Evolutionary conservation across 2,329 filamentous ascomycete genomes (phyloP).

Genomic region (Fusarium paranaense): DNA sequence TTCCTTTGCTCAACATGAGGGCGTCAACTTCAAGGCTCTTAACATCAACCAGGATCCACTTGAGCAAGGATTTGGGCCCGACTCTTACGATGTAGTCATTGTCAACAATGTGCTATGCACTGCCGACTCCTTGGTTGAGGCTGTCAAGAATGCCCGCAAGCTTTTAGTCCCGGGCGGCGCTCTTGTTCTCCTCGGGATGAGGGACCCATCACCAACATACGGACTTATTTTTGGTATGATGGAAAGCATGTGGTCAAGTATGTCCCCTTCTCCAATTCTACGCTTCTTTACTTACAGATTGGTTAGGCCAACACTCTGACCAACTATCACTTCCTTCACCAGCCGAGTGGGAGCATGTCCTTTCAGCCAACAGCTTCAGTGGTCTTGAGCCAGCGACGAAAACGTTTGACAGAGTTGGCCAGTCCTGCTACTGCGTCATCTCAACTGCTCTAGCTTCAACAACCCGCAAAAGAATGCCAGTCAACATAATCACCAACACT

Average conservation of each 20-base stretch:
- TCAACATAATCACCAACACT: neutral
- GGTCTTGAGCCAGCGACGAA: slow-evolving; percentile 23
- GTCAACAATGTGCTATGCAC: slow-evolving; percentile 17
- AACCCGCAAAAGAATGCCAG: neutral
- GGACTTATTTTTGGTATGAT: slow-evolving; percentile 19
- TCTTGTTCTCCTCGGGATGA: slow-evolving; percentile 2
- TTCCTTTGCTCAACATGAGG: fast-evolving
- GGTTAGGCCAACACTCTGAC: neutral
- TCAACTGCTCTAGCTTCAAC: neutral
- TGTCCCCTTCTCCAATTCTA: neutral
- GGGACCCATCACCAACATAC: slow-evolving; percentile 23
- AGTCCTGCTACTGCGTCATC: slow-evolving; percentile 11
- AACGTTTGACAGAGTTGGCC: slow-evolving; percentile 19
- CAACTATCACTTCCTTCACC: slow-evolving; percentile 6
- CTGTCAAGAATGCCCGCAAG: neutral
- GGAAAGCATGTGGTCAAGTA: slow-evolving; percentile 26
- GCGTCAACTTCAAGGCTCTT: neutral
- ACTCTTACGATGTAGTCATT: neutral
- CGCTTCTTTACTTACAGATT: neutral
- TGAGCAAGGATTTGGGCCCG: neutral
- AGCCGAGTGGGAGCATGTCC: neutral
- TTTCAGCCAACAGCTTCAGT: slow-evolving; percentile 9
- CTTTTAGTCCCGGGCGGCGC: slow-evolving; percentile 10
- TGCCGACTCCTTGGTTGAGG: neutral
- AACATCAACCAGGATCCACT: slow-evolving; percentile 14